phyloP scores from a whole-genome alignment of 257 asterid species.

The Capsicum pubescens region DNA sequence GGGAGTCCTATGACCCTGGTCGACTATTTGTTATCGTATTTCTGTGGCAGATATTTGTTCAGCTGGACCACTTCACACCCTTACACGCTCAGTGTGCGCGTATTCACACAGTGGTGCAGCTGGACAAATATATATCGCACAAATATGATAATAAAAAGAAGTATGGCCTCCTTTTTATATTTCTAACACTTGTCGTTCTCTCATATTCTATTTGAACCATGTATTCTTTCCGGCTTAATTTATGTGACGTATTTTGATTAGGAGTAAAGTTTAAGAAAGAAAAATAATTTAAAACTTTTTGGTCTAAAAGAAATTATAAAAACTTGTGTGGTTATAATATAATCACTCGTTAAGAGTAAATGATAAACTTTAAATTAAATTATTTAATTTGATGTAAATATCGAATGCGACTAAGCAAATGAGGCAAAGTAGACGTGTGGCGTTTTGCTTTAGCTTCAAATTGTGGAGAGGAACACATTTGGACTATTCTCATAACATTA shows the following conservation, averaged over 20 bases:
- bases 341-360: no score
- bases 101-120: no score
- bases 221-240: fast-evolving
- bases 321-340: background rate
- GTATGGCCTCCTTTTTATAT: no score
- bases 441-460: background rate
- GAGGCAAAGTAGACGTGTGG: background rate
- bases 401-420: background rate
- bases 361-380: background rate
- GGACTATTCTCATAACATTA: background rate
- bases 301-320: background rate
- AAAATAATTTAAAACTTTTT: fast-evolving
- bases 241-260: background rate
- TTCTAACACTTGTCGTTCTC: no score
- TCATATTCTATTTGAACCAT: background rate
- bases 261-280: fast-evolving
- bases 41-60: no score
- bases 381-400: background rate
- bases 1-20: no score
- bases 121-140: no score
- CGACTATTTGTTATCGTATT: no score
- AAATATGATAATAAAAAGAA: no score
- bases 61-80: no score
- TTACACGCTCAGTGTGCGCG: no score
- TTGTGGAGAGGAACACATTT: background rate